A percentile compares a stretch with the other conserved stretches of the same genome.
These are phyloP conservation scores for Peronosclerospora sorghi DNA, from an alignment of 352 stramenopile genomes.

Conservation along the genomic window DNA sequence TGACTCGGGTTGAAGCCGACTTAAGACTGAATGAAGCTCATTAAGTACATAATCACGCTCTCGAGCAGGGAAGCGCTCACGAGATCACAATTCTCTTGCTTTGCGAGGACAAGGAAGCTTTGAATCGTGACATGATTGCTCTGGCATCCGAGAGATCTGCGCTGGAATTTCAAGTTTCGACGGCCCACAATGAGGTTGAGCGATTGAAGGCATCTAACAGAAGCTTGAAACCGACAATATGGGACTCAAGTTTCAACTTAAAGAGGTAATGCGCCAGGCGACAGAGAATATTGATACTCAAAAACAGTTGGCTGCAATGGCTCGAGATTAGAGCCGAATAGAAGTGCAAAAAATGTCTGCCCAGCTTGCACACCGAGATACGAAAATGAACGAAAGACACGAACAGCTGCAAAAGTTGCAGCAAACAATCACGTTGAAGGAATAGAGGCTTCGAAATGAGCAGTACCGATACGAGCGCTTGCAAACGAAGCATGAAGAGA, in stretches of 20 bases:
- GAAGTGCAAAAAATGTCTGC: conserved; percentile 29
- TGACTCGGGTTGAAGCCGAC: conserved; percentile 27
- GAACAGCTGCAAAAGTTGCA: conserved; percentile 30
- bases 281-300: conserved; percentile 37
- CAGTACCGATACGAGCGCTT: conserved; percentile 24
- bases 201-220: conserved; percentile 21
- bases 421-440: conserved; percentile 14
- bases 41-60: conserved; percentile 23
- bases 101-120: conserved; percentile 51
- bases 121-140: conserved; percentile 32
- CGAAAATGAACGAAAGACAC: conserved; percentile 34
- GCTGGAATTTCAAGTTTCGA: conserved; percentile 37
- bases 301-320: conserved; percentile 30
- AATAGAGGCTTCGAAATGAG: conserved; percentile 26
- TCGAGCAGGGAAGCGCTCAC: conserved; percentile 41
- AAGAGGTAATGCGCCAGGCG: conserved; percentile 37
- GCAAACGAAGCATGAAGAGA: conserved; percentile 21
- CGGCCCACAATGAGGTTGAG: conserved; percentile 28
- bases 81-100: conserved; percentile 37
- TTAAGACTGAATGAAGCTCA: conserved; percentile 38
- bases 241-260: conserved; percentile 32
- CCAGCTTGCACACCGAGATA: conserved; percentile 31
- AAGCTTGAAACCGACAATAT: conserved; percentile 46
- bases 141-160: conserved; percentile 39
- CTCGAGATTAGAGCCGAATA: conserved; percentile 28